Percentiles rank a stretch among this genome's conserved stretches.
Evolutionary conservation across 768 basidiomycete species (phyloP).

Genomic region (Leccinum longicurvipes): DNA sequence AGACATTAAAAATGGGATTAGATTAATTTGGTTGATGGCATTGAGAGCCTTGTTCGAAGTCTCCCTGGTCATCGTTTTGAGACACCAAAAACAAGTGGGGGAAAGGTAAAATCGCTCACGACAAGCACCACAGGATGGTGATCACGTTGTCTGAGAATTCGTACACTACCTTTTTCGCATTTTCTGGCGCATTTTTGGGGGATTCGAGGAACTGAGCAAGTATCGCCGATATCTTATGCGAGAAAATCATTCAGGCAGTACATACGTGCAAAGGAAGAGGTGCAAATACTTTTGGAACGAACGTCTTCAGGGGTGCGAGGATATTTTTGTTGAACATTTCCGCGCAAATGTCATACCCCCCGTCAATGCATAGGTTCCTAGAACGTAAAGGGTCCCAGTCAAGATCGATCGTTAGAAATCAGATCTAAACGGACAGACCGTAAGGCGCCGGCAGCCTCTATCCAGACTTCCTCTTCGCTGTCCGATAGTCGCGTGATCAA

Average conservation of each 20-base stretch:
- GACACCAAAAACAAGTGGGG: slow-evolving; percentile 2
- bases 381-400: slow-evolving; percentile 3
- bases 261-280: neutral
- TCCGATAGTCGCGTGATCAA: slow-evolving; percentile 88
- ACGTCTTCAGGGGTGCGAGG: slow-evolving; percentile 67
- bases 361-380: slow-evolving; percentile 93
- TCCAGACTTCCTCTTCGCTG: slow-evolving; percentile 83
- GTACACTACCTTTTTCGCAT: slow-evolving; percentile 72
- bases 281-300: slow-evolving; percentile 68
- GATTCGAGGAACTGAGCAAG: slow-evolving; percentile 64
- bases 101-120: slow-evolving; percentile 55
- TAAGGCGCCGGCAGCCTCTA: slow-evolving; percentile 85
- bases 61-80: slow-evolving; percentile 52
- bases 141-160: slow-evolving; percentile 91
- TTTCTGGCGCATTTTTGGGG: slow-evolving; percentile 63
- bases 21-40: slow-evolving; percentile 76
- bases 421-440: slow-evolving; percentile 48
- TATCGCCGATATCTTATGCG: slow-evolving; percentile 63
- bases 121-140: slow-evolving; percentile 90
- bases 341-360: slow-evolving; percentile 91
- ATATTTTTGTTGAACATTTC: slow-evolving; percentile 98
- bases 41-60: slow-evolving; percentile 82
- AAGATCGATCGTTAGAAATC: neutral
- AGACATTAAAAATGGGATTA: slow-evolving; percentile 86
- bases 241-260: neutral